Base-by-base conservation (phyloP, 108 stramenopile genomes). In the Cyclotella cryptica region DNA sequence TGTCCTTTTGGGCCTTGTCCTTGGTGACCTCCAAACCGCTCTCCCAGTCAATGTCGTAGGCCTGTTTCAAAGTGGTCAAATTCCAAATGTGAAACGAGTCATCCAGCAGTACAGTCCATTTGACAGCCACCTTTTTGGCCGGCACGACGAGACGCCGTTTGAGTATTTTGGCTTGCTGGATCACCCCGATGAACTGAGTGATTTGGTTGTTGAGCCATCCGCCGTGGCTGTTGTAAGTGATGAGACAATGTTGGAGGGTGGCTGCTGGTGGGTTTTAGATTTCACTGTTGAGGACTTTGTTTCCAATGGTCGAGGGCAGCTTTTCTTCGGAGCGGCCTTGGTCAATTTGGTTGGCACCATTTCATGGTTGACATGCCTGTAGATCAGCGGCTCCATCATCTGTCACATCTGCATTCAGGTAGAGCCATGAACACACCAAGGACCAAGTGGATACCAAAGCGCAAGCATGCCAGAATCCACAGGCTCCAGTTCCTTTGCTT, bases 151-250 rank as follows among this genome's bases (percentile, higher is more conserved):
- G 46, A 26, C 58, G 72, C 30, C 78, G 71, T 57, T 79, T 79
- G 27, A 79, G 58, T 8, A 79, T 71, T 30, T 66, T 72, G 0
- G 78, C 71, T 18, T 72, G 71, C 67, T 79, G 78, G 27, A 79
- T 28, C 66, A 71, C 71, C 13, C 71, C 62, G 27, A 79, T 79
- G 64, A 79, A 79, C 51, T 79, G 78, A 69, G 72, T 72, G 28
- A 79, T 55, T 72, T 79, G 78, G 39, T 80, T 80, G 58, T 80
- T 80, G 18, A 80, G 79, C 47, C 79, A 66, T 29, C 79, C 79
- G 4, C 79, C 79, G 49, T 73, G 72, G 10, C 79, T 55, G 45
- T 54, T 67, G 72, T 80, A 80, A 29, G 79, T 80, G 46, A 80
- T 47, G 27, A 73, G 66, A 19, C 79, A 30, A 13, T 29, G 15